Evolutionary conservation across 176 grass and related monocot species (phyloP), one percentile per base, ranked within the genome.

Genomic region (Musa itinerans): DNA sequence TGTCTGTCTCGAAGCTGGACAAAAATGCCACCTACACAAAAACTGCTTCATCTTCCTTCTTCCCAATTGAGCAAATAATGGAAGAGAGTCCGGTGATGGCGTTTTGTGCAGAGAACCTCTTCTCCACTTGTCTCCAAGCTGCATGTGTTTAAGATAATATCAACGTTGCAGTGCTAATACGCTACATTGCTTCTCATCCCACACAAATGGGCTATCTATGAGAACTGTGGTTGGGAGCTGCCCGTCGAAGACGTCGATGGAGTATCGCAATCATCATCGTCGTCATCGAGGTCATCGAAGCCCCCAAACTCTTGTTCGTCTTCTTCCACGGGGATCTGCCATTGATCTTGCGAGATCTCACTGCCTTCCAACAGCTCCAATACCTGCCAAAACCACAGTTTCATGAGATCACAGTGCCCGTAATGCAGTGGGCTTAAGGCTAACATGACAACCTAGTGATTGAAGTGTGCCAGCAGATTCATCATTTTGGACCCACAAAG

Each of bases 231-330:
- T 21, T 83, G 79, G 69, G 61, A 50, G 78, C 88, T 98, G 52
- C 71, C 54, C 65, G 79, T 55, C 20, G 91, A 92, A 6, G 74
- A 81, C 0, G 91, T 89, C 0, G 66, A 89, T 2, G 86, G 83
- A 14, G 88, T 89, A 78, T 85, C 84, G 8, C 84, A 74, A 17
- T 82, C 78, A 0, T 89, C 85, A 24, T 84, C 81, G 50, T 82
- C 85, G 8, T 85, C 86, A 21, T 93, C 90, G 63, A 94, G 87
- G 69, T 93, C 84, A 65, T 93, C 78, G n/a, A 99, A 76, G 57
- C 75, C 85, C 94, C 88, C 89, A 11, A 85, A 77, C 50, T 87
- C 81, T 2, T 95, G 82, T 78, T 87, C 83, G 1, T 76, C 77
- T 10, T 65, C 80, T 52, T 68, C 78, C 62, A 87, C 80, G 1